phyloP scores from a whole-genome alignment of 163 green algal genomes.

The Scenedesmus sp. region DNA sequence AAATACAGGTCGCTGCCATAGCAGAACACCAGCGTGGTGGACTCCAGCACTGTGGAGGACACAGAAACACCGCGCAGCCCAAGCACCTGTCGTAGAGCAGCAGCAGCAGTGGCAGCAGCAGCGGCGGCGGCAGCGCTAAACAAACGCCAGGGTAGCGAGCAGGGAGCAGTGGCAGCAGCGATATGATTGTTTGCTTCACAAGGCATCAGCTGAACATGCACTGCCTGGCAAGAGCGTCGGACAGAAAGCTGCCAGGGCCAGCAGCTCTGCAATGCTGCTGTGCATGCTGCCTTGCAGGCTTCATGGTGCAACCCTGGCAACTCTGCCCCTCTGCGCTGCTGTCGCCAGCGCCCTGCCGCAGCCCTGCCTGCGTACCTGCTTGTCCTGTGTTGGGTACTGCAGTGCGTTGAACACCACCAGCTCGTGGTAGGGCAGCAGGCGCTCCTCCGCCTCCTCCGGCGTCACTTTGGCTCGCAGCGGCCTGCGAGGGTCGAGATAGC shows the following conservation, averaged over 20 bases:
- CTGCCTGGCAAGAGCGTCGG: background rate
- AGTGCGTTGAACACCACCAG: constrained; percentile 60
- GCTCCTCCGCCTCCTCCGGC: constrained; percentile 86
- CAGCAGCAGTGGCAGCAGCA: background rate
- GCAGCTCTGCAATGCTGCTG: background rate
- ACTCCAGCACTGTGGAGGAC: constrained; percentile 87
- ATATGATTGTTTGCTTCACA: background rate
- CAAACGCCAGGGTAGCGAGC: background rate
- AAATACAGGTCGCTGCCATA: constrained; percentile 92
- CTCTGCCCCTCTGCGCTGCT: background rate
- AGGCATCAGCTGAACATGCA: background rate
- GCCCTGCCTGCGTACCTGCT: constrained; percentile 4
- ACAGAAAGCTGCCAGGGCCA: background rate
- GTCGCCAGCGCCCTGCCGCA: no score
- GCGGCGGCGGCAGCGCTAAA: background rate
- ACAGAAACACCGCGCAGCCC: constrained; percentile 70
- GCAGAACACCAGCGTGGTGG: constrained; percentile 83
- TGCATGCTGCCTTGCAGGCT: background rate
- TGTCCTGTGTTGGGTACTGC: constrained; percentile 43
- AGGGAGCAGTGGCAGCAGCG: background rate
- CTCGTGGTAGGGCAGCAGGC: constrained; percentile 89
- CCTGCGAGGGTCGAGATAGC: constrained; percentile 91
- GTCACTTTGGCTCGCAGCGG: constrained; percentile 78
- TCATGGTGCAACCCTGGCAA: no score
- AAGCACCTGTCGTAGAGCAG: background rate